phyloP scores from a whole-genome alignment of 805 yeast genomes.

The Jamesozyma piceae region DNA sequence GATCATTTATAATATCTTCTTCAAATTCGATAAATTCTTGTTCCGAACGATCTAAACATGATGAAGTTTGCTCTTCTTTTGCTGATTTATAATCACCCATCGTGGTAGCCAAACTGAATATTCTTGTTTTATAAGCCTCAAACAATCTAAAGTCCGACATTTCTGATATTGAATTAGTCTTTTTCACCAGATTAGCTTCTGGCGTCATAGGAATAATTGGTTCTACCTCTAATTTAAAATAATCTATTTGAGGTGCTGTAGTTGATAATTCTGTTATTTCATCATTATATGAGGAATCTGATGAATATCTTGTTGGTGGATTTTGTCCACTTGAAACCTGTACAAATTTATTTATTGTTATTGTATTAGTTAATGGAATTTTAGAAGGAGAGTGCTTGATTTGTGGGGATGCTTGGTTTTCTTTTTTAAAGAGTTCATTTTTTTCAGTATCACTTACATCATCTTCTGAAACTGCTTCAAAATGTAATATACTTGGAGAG shows the following conservation, averaged over 20 bases:
- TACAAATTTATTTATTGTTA: slow-evolving; percentile 18
- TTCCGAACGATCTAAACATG: background rate
- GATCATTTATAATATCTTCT: background rate
- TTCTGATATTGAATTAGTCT: background rate
- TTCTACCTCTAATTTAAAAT: slow-evolving; percentile 10
- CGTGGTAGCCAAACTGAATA: slow-evolving; percentile 21
- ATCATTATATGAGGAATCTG: slow-evolving; percentile 21
- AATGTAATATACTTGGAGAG: background rate
- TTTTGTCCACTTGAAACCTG: background rate
- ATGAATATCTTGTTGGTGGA: slow-evolving; percentile 17
- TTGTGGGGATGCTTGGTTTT: slow-evolving; percentile 8
- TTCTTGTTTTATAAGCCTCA: slow-evolving; percentile 14
- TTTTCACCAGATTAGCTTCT: background rate
- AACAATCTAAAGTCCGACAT: background rate
- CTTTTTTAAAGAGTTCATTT: background rate
- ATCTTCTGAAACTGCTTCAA: background rate
- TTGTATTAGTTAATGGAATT: slow-evolving; percentile 21
- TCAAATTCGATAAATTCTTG: background rate
- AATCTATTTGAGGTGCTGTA: slow-evolving; percentile 11
- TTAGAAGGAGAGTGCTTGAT: slow-evolving; percentile 18
- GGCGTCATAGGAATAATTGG: slow-evolving; percentile 2
- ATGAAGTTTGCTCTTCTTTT: slow-evolving; percentile 8
- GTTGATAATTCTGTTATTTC: slow-evolving; percentile 17
- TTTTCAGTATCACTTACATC: slow-evolving; percentile 5
- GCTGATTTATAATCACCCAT: slow-evolving; percentile 22